These are phyloP conservation scores for Ceratocystis albifundus DNA, from an alignment of 2,329 filamentous ascomycete species.

Conservation along the genomic window DNA sequence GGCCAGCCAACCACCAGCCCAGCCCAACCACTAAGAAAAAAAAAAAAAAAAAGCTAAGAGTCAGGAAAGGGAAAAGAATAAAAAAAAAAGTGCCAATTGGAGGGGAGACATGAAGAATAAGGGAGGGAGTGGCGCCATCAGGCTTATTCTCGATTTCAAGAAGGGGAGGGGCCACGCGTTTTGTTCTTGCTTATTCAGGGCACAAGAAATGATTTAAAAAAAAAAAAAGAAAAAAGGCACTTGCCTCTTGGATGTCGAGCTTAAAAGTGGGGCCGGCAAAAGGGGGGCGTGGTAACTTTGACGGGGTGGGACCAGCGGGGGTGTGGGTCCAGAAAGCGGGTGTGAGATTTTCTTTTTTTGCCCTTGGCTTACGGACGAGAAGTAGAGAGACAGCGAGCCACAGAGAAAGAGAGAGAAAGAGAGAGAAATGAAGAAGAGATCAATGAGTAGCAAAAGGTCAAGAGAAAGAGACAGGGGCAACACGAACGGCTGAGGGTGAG, in stretches of 20 bases:
- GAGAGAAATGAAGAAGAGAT: neutral
- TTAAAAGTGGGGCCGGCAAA: neutral
- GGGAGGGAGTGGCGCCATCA: neutral
- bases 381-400: neutral
- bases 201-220: too few species aligned
- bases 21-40: too few species aligned
- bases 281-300: neutral
- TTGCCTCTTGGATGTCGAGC: neutral
- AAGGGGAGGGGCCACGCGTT: neutral
- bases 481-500: neutral
- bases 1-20: too few species aligned
- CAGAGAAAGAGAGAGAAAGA: neutral
- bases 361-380: neutral
- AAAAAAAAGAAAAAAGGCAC: neutral
- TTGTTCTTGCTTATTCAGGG: neutral
- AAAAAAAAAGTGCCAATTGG: neutral
- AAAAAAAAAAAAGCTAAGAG: neutral
- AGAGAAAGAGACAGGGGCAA: neutral
- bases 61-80: neutral
- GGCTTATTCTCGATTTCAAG: neutral
- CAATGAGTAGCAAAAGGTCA: neutral
- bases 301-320: neutral
- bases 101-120: neutral
- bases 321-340: slow-evolving; percentile 1
- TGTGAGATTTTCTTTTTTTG: neutral